phyloP scores from a whole-genome alignment of 2,329 filamentous ascomycete species.

The Ceratocystis variospora region DNA sequence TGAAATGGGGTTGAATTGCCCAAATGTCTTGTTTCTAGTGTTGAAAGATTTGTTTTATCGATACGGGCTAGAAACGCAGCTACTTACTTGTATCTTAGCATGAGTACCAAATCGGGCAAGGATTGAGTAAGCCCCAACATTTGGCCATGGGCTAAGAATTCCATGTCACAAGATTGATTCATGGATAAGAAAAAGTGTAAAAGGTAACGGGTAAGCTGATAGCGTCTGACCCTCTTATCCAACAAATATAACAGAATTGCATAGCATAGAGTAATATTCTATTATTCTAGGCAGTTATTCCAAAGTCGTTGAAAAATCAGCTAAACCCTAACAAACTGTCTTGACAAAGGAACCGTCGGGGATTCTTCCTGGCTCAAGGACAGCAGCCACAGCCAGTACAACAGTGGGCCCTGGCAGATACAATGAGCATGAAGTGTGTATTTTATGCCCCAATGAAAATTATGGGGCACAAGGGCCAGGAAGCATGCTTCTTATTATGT shows the following conservation, averaged over 20 bases:
- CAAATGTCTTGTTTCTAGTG: not conserved
- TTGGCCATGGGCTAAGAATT: not conserved
- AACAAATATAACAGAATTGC: no score
- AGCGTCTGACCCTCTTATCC: no score
- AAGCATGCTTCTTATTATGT: not conserved
- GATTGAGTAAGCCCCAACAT: constrained; percentile 6
- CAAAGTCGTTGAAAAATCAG: not conserved
- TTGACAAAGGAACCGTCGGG: constrained; percentile 3
- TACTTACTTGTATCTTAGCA: not conserved
- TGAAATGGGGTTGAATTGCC: no score
- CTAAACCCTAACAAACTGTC: not conserved
- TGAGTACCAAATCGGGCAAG: not conserved
- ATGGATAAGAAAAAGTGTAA: not conserved
- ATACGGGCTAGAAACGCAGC: not conserved
- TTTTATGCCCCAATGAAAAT: constrained; percentile 16
- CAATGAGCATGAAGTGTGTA: not conserved
- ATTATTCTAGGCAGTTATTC: no score
- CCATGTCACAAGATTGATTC: not conserved
- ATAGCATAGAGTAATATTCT: no score
- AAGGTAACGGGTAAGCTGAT: no score
- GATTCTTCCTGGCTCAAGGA: not conserved
- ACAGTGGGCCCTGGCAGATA: not conserved
- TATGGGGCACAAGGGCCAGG: constrained; percentile 3
- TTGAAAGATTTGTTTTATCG: not conserved
- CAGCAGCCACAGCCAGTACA: not conserved